phyloP scores from a whole-genome alignment of 108 stramenopile species.

The Epipyxis sp. region DNA sequence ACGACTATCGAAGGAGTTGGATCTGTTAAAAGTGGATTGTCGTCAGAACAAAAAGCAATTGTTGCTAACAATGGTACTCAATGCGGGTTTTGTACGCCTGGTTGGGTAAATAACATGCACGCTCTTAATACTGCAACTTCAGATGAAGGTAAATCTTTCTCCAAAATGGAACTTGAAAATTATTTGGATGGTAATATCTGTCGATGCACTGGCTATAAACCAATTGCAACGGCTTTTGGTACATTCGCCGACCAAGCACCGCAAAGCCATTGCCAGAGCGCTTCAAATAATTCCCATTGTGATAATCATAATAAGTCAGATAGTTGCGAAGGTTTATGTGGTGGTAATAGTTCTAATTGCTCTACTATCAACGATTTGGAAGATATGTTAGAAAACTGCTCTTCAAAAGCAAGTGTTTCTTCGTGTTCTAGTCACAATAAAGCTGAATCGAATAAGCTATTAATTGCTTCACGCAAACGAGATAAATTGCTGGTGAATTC shows the following conservation, averaged over 20 bases:
- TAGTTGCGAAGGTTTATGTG: not conserved
- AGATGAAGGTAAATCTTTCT: not conserved
- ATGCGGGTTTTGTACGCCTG: slow-evolving; percentile 50
- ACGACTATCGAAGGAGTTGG: slow-evolving; percentile 44
- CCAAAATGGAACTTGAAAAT: not conserved
- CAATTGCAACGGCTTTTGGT: slow-evolving; percentile 35
- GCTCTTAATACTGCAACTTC: not conserved
- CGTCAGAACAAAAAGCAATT: slow-evolving; percentile 25
- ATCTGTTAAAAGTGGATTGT: not conserved
- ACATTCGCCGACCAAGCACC: not conserved
- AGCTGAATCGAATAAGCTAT: not conserved
- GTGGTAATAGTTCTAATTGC: not conserved
- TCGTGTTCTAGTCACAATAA: not conserved
- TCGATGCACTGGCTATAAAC: slow-evolving; percentile 49
- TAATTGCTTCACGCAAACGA: not conserved
- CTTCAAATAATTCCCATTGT: not conserved
- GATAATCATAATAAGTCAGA: not conserved
- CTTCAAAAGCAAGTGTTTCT: no score
- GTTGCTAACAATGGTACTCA: slow-evolving; percentile 34
- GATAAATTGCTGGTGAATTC: not conserved
- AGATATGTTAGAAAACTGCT: not conserved
- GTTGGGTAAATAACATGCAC: slow-evolving; percentile 37
- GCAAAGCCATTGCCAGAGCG: not conserved
- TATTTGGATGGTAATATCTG: slow-evolving; percentile 45
- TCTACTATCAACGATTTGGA: not conserved